These are phyloP conservation scores for Cavenderia fasciculata DNA, from an alignment of 78 protist genomes.

Conservation along the genomic window DNA sequence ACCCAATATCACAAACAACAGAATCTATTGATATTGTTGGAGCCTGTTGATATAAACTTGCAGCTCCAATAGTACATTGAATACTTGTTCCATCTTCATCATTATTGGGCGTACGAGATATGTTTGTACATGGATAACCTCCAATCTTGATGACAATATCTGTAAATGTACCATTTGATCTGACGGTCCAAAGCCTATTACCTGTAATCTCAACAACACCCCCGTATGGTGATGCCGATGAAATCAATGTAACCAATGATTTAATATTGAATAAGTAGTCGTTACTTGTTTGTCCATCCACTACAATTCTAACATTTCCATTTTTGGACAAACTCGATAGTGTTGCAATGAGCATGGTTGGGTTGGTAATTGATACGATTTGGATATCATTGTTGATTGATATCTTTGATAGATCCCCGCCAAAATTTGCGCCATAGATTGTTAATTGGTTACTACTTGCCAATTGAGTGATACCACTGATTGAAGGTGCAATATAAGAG, in stretches of 20 bases:
- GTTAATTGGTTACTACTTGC: background rate
- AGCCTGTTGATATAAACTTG: no score
- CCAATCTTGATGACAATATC: background rate
- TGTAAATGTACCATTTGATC: background rate
- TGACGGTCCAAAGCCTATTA: background rate
- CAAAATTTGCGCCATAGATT: constrained; percentile 13
- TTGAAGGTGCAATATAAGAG: background rate
- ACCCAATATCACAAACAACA: background rate
- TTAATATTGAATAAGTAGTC: background rate
- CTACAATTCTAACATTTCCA: no score
- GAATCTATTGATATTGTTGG: no score
- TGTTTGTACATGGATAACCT: background rate
- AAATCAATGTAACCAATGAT: background rate
- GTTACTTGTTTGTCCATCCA: background rate
- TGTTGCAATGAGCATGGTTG: background rate
- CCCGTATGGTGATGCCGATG: background rate
- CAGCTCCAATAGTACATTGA: background rate
- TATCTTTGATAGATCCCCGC: background rate
- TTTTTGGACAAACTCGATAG: no score
- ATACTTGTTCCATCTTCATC: background rate
- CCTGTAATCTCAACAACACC: constrained; percentile 22
- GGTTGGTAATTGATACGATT: background rate
- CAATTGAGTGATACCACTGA: background rate
- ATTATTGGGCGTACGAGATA: no score
- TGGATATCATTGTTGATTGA: background rate